These are phyloP conservation scores for Aotearoamyces nothofagi DNA, from an alignment of 2,329 filamentous ascomycete genomes.

Conservation along the genomic window DNA sequence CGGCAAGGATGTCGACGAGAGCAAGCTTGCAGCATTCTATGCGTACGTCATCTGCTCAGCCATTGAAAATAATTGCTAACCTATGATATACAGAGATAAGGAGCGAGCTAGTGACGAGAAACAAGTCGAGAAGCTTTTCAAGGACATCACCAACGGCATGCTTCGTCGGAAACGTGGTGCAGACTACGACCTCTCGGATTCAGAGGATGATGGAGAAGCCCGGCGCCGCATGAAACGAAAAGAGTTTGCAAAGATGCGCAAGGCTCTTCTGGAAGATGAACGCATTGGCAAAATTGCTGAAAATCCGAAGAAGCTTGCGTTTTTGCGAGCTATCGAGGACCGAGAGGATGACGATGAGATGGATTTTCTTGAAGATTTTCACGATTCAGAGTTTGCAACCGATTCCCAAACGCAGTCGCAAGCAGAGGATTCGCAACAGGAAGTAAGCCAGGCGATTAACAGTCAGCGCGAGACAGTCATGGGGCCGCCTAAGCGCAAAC, in stretches of 20 bases:
- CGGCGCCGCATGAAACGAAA: slow-evolving; percentile 67
- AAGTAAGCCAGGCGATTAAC: slow-evolving; percentile 24
- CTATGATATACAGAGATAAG: slow-evolving; percentile 42
- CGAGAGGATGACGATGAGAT: slow-evolving; percentile 60
- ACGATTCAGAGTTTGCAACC: slow-evolving; percentile 23
- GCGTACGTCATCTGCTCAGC: slow-evolving; percentile 47
- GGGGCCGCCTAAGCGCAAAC: slow-evolving; percentile 24
- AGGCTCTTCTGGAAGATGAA: slow-evolving; percentile 75
- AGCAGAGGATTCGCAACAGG: slow-evolving; percentile 14
- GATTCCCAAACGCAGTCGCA: slow-evolving; percentile 25
- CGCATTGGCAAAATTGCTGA: slow-evolving; percentile 81
- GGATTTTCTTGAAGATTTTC: slow-evolving; percentile 50
- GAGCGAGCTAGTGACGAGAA: slow-evolving; percentile 73
- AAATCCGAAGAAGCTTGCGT: slow-evolving; percentile 79
- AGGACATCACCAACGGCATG: slow-evolving; percentile 79
- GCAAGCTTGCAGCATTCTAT: slow-evolving; percentile 71
- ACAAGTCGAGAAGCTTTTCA: slow-evolving; percentile 79
- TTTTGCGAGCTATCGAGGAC: slow-evolving; percentile 81
- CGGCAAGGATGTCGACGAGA: slow-evolving; percentile 62
- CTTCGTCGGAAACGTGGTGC: slow-evolving; percentile 70
- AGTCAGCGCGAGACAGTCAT: slow-evolving; percentile 28
- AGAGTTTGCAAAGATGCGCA: slow-evolving; percentile 84
- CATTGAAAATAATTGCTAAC: slow-evolving; percentile 2
- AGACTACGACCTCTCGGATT: slow-evolving; percentile 77
- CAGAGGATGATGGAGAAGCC: slow-evolving; percentile 72